phyloP scores from a whole-genome alignment of 2,329 filamentous ascomycete species.

The Dothideomycetidae sp. region DNA sequence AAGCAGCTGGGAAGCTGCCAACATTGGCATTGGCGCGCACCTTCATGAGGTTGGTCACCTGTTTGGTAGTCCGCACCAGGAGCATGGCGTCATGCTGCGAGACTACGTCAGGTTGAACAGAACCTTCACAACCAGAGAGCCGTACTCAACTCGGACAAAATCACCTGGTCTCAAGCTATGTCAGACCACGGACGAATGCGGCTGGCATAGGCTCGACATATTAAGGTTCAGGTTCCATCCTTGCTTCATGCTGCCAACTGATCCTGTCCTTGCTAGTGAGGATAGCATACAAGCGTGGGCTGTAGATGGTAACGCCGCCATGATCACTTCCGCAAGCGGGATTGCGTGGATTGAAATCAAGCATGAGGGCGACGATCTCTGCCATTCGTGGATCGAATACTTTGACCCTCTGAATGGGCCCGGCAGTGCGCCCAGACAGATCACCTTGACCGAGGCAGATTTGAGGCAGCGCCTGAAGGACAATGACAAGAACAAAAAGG shows the following conservation, averaged over 20 bases:
- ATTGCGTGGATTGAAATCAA: conserved; percentile 77
- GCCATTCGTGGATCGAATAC: conserved; percentile 71
- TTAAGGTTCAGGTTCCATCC: conserved; percentile 83
- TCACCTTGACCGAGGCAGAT: conserved; percentile 60
- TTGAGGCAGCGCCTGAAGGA: conserved; percentile 58
- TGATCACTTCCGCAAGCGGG: conserved; percentile 66
- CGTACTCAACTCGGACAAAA: conserved; percentile 76
- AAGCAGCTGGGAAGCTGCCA: conserved; percentile 90
- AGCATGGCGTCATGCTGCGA: conserved; percentile 79
- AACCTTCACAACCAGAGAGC: conserved; percentile 66
- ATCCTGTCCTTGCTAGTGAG: conserved; percentile 47
- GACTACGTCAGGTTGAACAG: conserved; percentile 78
- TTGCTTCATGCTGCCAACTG: conserved; percentile 72
- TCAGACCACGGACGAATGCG: conserved; percentile 65
- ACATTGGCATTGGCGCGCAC: conserved; percentile 85
- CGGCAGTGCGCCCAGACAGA: conserved; percentile 49
- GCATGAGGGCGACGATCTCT: conserved; percentile 64
- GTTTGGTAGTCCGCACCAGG: conserved; percentile 80
- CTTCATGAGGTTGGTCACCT: conserved; percentile 82
- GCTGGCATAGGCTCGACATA: conserved; percentile 80
- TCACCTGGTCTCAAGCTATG: conserved; percentile 62
- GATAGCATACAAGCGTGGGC: conserved; percentile 75
- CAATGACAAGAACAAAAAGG: conserved; percentile 51
- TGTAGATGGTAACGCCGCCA: conserved; percentile 59
- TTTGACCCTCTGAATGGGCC: conserved; percentile 44